These are phyloP conservation scores for Colletotrichum tabaci DNA, from an alignment of 2,329 filamentous ascomycete species.

Conservation along the genomic window DNA sequence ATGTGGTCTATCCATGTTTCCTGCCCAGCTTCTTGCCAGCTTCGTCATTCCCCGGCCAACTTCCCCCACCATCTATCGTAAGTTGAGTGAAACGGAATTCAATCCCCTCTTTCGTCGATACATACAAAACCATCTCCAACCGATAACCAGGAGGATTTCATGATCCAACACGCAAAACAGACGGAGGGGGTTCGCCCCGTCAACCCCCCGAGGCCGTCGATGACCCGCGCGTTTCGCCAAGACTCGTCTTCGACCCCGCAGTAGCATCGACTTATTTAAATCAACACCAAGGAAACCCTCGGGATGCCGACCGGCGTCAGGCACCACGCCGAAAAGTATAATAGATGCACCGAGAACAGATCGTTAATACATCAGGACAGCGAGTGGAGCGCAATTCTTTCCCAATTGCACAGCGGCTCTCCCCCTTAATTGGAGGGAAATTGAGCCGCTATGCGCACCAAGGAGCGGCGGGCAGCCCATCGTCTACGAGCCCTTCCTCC, in stretches of 20 bases:
- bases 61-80: background rate
- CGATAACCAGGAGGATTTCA: background rate
- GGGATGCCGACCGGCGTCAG: background rate
- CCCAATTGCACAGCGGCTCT: background rate
- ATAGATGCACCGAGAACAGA: background rate
- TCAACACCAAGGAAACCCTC: no score
- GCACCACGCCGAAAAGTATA: background rate
- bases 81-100: background rate
- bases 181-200: background rate
- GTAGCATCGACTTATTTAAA: constrained; percentile 18
- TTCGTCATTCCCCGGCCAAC: background rate
- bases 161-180: background rate
- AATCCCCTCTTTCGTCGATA: background rate
- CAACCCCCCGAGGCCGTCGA: background rate
- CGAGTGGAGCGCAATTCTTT: background rate
- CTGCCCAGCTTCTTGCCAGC: no score
- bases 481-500: background rate
- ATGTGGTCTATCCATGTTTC: no score
- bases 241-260: constrained; percentile 22
- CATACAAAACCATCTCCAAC: background rate
- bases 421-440: constrained; percentile 34
- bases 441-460: background rate
- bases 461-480: background rate
- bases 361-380: background rate
- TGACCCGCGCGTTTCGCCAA: constrained; percentile 5